Evolutionary conservation across 495 filamentous ascomycete species (phyloP), one percentile per base, ranked within the genome.

Genomic region (Hypoxylon crocopeplum): DNA sequence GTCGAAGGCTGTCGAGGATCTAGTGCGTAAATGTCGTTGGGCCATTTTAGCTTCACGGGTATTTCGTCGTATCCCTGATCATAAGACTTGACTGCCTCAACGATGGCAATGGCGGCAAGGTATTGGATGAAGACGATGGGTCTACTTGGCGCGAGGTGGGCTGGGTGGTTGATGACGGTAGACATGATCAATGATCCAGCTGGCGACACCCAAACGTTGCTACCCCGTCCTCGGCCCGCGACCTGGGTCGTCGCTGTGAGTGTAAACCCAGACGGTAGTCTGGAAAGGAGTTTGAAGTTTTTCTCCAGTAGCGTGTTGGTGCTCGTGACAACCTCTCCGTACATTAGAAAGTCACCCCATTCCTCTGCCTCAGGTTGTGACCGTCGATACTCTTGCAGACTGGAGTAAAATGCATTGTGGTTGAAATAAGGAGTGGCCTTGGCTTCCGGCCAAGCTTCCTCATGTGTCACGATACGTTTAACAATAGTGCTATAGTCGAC

Each of bases 101-200:
- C 88, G 25, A 91, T 89, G n/a, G 94, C 95, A 37, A 98, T 79
- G 2, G 91, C 93, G 1, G 91, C 86, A 11, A 98, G 80, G 64
- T 98, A 98, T 67, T 98, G 94, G 36, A 98, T 80, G 75, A 98
- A 97, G 5, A 97, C 86, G 3, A 98, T 89, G 1, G 95, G 93
- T 0, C 94, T 89, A 1, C 82, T 82, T 4, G 82, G 72, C 12
- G 84, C 84, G 42, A 92, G 80, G 24, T 85, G 78, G 25, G 89
- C 84, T 6, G 87, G 80, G 73, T 98, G 95, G 27, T 88, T 87
- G 38, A 98, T 81, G 13, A 93, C 84, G 10, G 87, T 91, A 6
- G 90, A 95, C 76, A 94, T 92, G 63, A 97, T 86, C 7, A 98
- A 81, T 15, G 85, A 83, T 0, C 94, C 94, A 1, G 90, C 82